Conservation (phyloP, 106 monocot genomes). For the Vanilla planifolia region DNA sequence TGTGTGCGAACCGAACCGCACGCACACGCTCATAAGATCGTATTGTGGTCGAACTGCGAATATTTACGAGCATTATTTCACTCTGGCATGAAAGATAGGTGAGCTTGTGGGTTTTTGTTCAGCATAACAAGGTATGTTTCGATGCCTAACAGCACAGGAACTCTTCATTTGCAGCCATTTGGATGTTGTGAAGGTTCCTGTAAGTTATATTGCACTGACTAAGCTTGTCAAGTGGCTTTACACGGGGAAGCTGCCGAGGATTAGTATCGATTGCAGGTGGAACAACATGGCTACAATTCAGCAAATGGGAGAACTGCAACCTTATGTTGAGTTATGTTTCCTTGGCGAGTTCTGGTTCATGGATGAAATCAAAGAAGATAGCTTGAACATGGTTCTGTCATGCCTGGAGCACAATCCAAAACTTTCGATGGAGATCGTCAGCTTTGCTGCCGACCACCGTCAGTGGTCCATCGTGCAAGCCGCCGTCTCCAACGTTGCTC, state of each 20-base stretch:
- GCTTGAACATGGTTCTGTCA: conserved; percentile 24
- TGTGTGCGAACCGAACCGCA: conserved; percentile 51
- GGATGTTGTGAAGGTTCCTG: conserved; percentile 48
- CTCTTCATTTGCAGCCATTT: conserved; percentile 35
- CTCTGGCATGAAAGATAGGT: conserved; percentile 96
- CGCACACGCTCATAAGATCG: conserved; percentile 71
- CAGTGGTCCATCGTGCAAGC: conserved; percentile 54
- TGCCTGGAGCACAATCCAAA: conserved; percentile 30
- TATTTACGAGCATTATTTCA: conserved; percentile 66
- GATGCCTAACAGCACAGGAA: not conserved
- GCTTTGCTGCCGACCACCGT: conserved; percentile 19
- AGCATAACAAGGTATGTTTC: not conserved
- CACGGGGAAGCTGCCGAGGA: conserved; percentile 43
- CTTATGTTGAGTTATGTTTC: conserved; percentile 67
- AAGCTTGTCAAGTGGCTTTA: conserved; percentile 74
- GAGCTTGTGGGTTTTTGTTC: not conserved
- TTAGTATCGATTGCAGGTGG: conserved; percentile 48
- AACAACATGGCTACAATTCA: conserved; percentile 37
- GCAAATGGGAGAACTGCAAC: conserved; percentile 34
- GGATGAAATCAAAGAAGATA: conserved; percentile 43
- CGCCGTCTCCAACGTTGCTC: conserved; percentile 35
- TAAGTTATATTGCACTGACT: conserved; percentile 52
- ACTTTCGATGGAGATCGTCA: conserved; percentile 33
- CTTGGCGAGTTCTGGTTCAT: conserved; percentile 73
- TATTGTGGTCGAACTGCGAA: conserved; percentile 45